Evolutionary conservation across 2,329 filamentous ascomycete genomes (phyloP).

Genomic region (Aspergillus vadensis): DNA sequence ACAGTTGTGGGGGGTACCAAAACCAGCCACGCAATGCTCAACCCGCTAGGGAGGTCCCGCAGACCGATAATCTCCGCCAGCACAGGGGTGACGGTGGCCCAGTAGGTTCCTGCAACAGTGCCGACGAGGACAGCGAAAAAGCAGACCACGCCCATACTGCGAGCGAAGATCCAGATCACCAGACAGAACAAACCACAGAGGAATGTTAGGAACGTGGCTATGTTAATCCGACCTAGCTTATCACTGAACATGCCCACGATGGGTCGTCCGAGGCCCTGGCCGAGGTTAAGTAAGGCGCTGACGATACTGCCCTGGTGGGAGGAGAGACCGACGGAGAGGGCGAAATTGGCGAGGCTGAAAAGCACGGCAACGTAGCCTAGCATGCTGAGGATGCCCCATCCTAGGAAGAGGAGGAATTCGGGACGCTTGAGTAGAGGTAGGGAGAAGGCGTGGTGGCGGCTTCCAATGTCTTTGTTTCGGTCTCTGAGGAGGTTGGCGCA

Average conservation of each 20-base stretch:
- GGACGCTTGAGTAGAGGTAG: constrained; percentile 53
- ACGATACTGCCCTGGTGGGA: constrained; percentile 62
- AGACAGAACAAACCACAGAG: constrained; percentile 61
- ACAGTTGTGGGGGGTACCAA: constrained; percentile 56
- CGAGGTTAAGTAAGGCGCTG: constrained; percentile 65
- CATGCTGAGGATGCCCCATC: constrained; percentile 63
- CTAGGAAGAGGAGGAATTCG: constrained; percentile 61
- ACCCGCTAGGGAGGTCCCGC: constrained; percentile 56
- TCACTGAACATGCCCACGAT: constrained; percentile 66
- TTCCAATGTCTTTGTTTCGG: constrained; percentile 59
- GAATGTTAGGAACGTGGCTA: constrained; percentile 58
- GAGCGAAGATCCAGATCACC: constrained; percentile 63
- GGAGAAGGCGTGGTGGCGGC: constrained; percentile 56
- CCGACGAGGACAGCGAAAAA: constrained; percentile 63
- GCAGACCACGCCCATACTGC: constrained; percentile 59
- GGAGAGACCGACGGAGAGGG: constrained; percentile 59
- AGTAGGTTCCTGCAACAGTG: constrained; percentile 62
- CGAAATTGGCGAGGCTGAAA: constrained; percentile 66
- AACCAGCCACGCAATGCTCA: constrained; percentile 62
- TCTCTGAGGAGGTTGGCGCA: constrained; percentile 59
- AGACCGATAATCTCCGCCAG: constrained; percentile 64
- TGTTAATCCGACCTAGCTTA: constrained; percentile 62
- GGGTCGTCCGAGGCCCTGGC: constrained; percentile 59
- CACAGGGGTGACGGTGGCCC: constrained; percentile 60
- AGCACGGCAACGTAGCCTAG: constrained; percentile 66